A percentile compares a stretch with the other conserved stretches of the same genome.
Evolutionary conservation across 1,284 basidiomycete species (phyloP).

Genomic region (Irpex lacteus): DNA sequence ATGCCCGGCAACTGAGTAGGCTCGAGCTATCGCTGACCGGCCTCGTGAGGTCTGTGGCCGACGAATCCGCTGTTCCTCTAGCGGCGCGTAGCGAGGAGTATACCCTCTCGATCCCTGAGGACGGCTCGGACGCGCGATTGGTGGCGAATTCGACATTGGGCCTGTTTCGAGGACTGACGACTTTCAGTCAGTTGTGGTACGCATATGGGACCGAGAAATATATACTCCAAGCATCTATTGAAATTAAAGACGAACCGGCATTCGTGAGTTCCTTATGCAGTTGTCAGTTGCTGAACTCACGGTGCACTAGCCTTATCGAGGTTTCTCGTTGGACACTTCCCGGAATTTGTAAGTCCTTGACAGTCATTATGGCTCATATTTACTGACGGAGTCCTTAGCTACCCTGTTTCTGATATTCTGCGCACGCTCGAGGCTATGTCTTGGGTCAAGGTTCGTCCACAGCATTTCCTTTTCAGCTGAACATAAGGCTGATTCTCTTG

Average conservation of each 20-base stretch:
- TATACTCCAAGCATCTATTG: conserved; percentile 51
- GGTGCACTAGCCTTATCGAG: conserved; percentile 62
- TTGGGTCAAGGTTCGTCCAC: conserved; percentile 66
- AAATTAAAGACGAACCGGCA: conserved; percentile 56
- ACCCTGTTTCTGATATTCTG: conserved; percentile 59
- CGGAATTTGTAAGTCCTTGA: conserved; percentile 40
- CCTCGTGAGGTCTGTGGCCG: conserved; percentile 37
- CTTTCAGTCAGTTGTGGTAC: conserved; percentile 77
- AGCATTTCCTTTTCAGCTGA: neutral
- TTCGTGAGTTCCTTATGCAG: conserved; percentile 38
- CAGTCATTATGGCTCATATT: neutral
- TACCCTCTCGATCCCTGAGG: conserved; percentile 51
- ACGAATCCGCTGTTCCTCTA: conserved; percentile 49
- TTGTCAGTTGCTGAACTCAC: neutral
- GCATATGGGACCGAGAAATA: conserved; percentile 41
- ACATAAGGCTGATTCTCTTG: neutral
- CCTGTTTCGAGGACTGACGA: conserved; percentile 76
- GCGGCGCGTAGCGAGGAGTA: conserved; percentile 62
- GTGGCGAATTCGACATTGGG: conserved; percentile 73
- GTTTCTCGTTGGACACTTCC: conserved; percentile 77
- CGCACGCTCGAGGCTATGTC: conserved; percentile 81
- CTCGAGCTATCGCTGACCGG: conserved; percentile 37
- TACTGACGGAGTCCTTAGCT: conserved; percentile 30
- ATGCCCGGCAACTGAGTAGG: conserved; percentile 17
- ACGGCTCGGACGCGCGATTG: conserved; percentile 55